Evolutionary conservation across 2,329 filamentous ascomycete genomes (phyloP).

Genomic region (Thielaviopsis musarum): DNA sequence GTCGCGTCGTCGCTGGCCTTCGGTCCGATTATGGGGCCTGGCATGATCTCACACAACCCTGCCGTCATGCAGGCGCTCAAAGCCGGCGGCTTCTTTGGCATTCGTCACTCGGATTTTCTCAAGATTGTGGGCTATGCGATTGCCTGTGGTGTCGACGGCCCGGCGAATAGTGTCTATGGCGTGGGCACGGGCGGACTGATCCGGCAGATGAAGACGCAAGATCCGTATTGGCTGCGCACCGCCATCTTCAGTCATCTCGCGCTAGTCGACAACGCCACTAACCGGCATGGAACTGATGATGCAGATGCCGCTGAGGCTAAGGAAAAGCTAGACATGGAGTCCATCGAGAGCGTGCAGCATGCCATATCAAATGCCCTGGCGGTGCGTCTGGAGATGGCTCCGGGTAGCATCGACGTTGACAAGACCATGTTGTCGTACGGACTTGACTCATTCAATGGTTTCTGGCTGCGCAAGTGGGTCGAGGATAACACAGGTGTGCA

Average conservation of each 20-base stretch:
- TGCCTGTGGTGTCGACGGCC: slow-evolving; percentile 19
- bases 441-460: slow-evolving; percentile 35
- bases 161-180: slow-evolving; percentile 33
- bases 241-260: slow-evolving; percentile 32
- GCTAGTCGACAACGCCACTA: slow-evolving; percentile 25
- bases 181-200: slow-evolving; percentile 38
- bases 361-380: slow-evolving; percentile 16
- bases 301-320: slow-evolving; percentile 12
- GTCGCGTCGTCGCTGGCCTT: slow-evolving; percentile 34
- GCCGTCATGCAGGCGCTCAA: slow-evolving; percentile 30
- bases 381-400: slow-evolving; percentile 26
- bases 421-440: slow-evolving; percentile 29
- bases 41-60: slow-evolving; percentile 35
- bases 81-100: slow-evolving; percentile 36
- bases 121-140: slow-evolving; percentile 30
- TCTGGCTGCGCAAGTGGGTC: slow-evolving; percentile 36
- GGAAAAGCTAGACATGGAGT: slow-evolving; percentile 12
- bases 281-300: background rate
- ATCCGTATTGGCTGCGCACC: slow-evolving; percentile 37
- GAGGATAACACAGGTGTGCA: slow-evolving; percentile 26
- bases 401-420: slow-evolving; percentile 27
- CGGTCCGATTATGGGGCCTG: slow-evolving; percentile 34
- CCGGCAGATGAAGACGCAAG: slow-evolving; percentile 31
- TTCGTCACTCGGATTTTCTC: slow-evolving; percentile 33
- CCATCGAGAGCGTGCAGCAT: slow-evolving; percentile 21